Conservation (phyloP, 805 yeast species). For the Myxozyma udenii region DNA sequence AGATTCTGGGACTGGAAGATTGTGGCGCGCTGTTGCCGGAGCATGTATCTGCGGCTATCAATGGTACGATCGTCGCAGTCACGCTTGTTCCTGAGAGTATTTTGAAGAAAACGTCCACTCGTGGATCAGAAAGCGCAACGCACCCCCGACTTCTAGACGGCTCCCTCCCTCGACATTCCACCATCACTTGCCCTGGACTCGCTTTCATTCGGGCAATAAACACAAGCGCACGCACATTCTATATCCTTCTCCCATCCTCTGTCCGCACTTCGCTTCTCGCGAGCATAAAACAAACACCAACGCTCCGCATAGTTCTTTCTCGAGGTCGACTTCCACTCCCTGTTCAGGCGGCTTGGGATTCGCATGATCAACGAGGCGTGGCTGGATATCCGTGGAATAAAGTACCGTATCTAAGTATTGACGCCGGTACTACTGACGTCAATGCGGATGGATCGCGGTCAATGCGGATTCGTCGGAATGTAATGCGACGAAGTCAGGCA, state of each 20-base stretch:
- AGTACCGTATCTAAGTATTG: constrained; percentile 20
- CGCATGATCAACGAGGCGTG: constrained; percentile 7
- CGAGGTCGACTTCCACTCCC: constrained; percentile 24
- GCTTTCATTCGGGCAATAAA: constrained; percentile 23
- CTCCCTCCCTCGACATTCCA: too few species aligned
- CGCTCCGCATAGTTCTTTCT: constrained; percentile 10
- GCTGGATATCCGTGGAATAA: constrained; percentile 9
- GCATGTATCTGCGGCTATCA: constrained; percentile 34
- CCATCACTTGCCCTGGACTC: constrained; percentile 21
- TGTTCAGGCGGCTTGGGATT: constrained; percentile 17
- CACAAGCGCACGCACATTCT: neutral
- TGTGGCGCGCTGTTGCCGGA: constrained; percentile 26
- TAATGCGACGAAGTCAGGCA: constrained; percentile 18
- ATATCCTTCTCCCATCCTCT: constrained; percentile 8
- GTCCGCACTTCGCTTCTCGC: too few species aligned
- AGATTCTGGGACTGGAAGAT: constrained; percentile 25
- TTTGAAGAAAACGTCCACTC: too few species aligned
- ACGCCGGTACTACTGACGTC: constrained; percentile 2
- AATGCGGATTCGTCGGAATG: constrained; percentile 22
- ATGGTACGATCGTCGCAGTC: constrained; percentile 40
- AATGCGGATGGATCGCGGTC: constrained; percentile 15
- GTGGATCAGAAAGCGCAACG: too few species aligned
- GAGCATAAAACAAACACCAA: too few species aligned
- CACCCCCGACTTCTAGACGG: too few species aligned
- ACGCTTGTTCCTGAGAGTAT: constrained; percentile 11